Evolutionary conservation across 2,329 filamentous ascomycete species (phyloP), one percentile per base, ranked within the genome.

Genomic region (Aschersonia sp.): DNA sequence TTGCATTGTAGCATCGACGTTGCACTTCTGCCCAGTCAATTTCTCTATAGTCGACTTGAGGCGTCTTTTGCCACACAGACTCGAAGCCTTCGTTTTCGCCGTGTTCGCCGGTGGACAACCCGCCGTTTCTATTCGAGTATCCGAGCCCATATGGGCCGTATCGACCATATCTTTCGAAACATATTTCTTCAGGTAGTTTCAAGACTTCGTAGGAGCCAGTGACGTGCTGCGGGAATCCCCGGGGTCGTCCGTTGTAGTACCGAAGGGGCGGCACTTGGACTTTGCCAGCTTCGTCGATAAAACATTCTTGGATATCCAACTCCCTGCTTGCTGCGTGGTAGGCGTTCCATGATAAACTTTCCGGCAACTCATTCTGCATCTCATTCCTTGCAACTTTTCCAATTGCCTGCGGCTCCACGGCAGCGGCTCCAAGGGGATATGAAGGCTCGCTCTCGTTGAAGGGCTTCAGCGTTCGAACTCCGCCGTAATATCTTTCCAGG

Each of bases 71-170:
- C 88, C 89, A 96, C 7, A 94, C 81, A 29, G 75, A 69, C 42
- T 89, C 83, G n/a, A 79, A 75, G 4, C 87, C 89, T 54, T 92
- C 85, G 45, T 75, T 79, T 52, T 96, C 85, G 29, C 87, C 87
- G 56, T 88, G 81, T 63, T 94, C 77, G 9, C 87, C 89, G n/a
- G 85, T 81, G 5, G 90, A 88, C 30, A 84, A 79, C 2, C 90
- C 90, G 10, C 90, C 90, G 53, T 75, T 79, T 49, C 80, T 79
- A 35, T 75, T 70, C 33, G 84, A 86, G 62, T 97, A 97, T 7
- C 90, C 90, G 51, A 87, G 78, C 0, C 90, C 90, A 56, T 98
- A 98, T 0, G 90, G 85, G 0, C 87, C 89, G 32, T 92, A 78
- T 53, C 88, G 78, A 4, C 90, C 90, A 60, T 86, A 94, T 2